A percentile compares a stretch with the other conserved stretches of the same genome.
Evolutionary conservation across 225 moss, liverwort and hornwort genomes (phyloP).

Genomic region (Lunularia cruciata): DNA sequence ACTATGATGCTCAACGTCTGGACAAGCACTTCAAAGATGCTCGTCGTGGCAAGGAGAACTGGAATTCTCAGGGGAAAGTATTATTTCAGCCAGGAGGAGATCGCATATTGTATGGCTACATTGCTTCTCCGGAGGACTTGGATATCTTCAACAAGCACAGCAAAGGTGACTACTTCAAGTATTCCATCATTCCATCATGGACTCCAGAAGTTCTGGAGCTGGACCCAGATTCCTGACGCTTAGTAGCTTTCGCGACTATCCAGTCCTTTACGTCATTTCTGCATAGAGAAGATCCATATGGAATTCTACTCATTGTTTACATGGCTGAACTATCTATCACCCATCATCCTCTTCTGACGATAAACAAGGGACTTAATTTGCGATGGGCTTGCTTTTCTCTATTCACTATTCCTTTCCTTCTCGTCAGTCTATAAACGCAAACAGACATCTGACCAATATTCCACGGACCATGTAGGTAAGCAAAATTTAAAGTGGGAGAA

Average conservation of each 20-base stretch:
- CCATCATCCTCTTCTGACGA: no score
- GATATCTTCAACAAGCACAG: constrained; percentile 87
- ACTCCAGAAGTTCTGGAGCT: no score
- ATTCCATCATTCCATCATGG: no score
- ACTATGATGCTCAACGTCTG: constrained; percentile 77
- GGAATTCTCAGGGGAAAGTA: constrained; percentile 58
- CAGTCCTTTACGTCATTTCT: no score
- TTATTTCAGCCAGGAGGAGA: constrained; percentile 77
- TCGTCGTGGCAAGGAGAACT: constrained; percentile 72
- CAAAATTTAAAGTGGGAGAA: constrained; percentile 77
- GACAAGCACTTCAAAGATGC: constrained; percentile 61
- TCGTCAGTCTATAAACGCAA: not conserved
- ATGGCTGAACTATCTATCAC: no score
- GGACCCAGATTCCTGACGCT: no score
- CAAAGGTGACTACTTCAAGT: constrained; percentile 51
- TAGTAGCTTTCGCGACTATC: no score
- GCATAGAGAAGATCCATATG: not conserved
- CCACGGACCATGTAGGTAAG: constrained; percentile 51
- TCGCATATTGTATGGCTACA: constrained; percentile 84
- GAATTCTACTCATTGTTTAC: no score
- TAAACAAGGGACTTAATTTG: not conserved
- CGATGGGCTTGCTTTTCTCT: no score
- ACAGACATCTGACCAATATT: not conserved
- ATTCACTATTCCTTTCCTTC: no score
- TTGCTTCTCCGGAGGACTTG: constrained; percentile 80